phyloP scores from a whole-genome alignment of 805 yeast genomes.

The Saturnispora kantuleensis region DNA sequence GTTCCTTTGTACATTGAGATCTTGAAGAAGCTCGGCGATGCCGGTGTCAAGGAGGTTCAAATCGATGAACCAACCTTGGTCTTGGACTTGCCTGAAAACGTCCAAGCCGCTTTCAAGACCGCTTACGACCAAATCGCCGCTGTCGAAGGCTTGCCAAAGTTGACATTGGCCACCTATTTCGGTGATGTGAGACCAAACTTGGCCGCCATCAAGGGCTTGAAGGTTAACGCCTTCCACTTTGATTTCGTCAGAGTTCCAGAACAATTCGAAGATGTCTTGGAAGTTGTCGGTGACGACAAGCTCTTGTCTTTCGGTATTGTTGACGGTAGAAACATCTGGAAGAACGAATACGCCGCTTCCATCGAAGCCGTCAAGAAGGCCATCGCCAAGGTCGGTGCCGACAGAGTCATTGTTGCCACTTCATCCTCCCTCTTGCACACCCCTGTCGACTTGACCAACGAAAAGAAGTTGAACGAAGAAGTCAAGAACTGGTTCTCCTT shows the following conservation, averaged over 20 bases:
- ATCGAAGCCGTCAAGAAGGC: constrained; percentile 74
- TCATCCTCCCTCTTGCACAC: constrained; percentile 97
- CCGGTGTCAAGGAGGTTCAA: constrained; percentile 94
- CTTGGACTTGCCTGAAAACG: constrained; percentile 78
- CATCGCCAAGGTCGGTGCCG: constrained; percentile 73
- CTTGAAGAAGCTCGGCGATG: constrained; percentile 76
- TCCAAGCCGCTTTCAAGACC: constrained; percentile 77
- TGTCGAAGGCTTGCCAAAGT: constrained; percentile 63
- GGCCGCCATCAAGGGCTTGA: constrained; percentile 76
- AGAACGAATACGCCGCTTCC: constrained; percentile 87
- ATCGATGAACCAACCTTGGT: constrained; percentile 97
- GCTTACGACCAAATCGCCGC: constrained; percentile 73
- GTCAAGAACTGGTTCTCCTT: constrained; percentile 98
- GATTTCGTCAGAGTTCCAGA: constrained; percentile 95
- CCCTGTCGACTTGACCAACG: constrained; percentile 91
- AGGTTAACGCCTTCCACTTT: constrained; percentile 92
- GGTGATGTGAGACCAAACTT: constrained; percentile 98
- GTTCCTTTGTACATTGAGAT: constrained; percentile 90
- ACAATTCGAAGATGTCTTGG: constrained; percentile 78
- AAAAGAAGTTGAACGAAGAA: constrained; percentile 81
- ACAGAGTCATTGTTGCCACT: constrained; percentile 84
- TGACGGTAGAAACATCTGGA: constrained; percentile 99
- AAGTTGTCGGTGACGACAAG: constrained; percentile 60
- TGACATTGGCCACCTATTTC: constrained; percentile 84
- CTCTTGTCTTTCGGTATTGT: constrained; percentile 91